Evolutionary conservation across 306 rosid species (phyloP).

Genomic region (Aeschynomene evenia): DNA sequence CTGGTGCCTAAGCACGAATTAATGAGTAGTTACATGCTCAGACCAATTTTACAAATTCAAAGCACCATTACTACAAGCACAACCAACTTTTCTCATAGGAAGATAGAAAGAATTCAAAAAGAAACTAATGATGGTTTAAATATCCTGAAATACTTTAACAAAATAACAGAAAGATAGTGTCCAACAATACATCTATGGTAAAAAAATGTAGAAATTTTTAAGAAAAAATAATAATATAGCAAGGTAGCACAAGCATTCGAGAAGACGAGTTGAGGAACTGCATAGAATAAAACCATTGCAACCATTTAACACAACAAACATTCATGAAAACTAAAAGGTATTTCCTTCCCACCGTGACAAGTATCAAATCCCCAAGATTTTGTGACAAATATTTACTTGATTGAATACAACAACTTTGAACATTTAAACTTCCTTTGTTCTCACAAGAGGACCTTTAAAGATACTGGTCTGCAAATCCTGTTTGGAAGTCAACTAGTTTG

Average conservation of each 20-base stretch:
- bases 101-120: neutral
- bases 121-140: neutral
- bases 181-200: neutral
- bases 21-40: slow-evolving; percentile 7
- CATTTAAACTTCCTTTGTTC: neutral
- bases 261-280: neutral
- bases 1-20: neutral
- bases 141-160: neutral
- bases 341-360: neutral
- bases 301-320: neutral
- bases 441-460: neutral
- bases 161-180: neutral
- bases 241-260: slow-evolving; percentile 7
- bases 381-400: neutral
- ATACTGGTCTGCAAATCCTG: neutral
- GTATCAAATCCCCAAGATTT: neutral
- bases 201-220: neutral
- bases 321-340: neutral
- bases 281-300: slow-evolving; percentile 4
- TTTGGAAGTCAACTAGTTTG: neutral
- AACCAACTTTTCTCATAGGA: neutral
- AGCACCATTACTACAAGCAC: neutral
- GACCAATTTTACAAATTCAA: neutral
- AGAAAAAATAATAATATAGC: neutral
- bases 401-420: neutral